These are phyloP conservation scores for Xylaria sp. DNA, from an alignment of 495 filamentous ascomycete species.

Conservation along the genomic window DNA sequence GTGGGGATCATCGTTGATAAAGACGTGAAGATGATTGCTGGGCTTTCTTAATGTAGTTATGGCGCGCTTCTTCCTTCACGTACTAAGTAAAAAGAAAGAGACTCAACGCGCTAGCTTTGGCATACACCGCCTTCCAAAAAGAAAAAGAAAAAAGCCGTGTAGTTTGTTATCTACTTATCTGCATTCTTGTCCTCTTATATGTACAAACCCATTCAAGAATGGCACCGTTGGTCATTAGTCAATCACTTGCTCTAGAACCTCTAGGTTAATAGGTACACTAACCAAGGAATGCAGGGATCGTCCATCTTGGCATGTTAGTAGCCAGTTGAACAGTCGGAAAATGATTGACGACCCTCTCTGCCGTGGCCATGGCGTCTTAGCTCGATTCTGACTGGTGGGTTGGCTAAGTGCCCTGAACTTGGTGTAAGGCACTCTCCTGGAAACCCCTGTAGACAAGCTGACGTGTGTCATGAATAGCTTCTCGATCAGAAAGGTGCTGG, in stretches of 20 bases:
- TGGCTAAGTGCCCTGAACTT: background rate
- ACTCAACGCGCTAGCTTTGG: background rate
- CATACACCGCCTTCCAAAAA: background rate
- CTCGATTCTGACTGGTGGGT: slow-evolving; percentile 16
- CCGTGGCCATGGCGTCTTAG: background rate
- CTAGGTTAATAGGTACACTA: background rate
- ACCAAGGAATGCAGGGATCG: slow-evolving; percentile 9
- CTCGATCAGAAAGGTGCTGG: slow-evolving; percentile 3
- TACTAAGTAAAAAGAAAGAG: background rate
- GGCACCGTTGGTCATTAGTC: background rate
- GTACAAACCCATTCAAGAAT: background rate
- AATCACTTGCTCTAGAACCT: slow-evolving; percentile 10
- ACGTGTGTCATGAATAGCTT: slow-evolving; percentile 13
- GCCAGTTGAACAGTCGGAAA: slow-evolving; percentile 6
- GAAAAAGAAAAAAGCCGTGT: background rate
- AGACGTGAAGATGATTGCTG: slow-evolving; percentile 13
- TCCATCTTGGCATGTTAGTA: background rate
- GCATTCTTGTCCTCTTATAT: background rate
- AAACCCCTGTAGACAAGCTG: slow-evolving; percentile 18
- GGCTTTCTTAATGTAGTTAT: background rate
- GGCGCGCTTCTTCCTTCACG: background rate
- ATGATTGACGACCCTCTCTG: slow-evolving; percentile 1
- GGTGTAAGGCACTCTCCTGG: background rate
- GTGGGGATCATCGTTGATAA: background rate
- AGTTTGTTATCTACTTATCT: background rate